These are phyloP conservation scores for Taiozyma sp. DNA, from an alignment of 1,139 yeast species.

Conservation along the genomic window DNA sequence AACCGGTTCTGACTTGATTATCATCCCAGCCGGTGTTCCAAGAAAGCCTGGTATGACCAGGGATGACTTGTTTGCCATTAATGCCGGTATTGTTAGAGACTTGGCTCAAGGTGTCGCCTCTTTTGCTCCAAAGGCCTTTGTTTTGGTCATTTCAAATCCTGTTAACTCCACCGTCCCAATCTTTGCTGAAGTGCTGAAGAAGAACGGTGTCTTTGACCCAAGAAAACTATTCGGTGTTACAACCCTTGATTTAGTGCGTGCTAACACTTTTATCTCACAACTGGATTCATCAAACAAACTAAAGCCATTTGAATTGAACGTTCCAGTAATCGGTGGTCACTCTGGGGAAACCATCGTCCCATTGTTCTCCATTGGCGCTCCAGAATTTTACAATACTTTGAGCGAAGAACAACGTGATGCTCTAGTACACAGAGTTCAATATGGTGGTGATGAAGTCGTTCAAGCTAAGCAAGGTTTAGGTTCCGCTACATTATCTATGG, in stretches of 20 bases:
- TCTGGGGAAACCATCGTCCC: conserved; percentile 95
- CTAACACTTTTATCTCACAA: conserved; percentile 72
- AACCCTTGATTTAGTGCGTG: conserved; percentile 84
- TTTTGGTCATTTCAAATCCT: conserved; percentile 86
- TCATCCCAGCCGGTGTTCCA: conserved; percentile 96
- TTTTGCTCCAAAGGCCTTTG: conserved; percentile 66
- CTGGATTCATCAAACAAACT: conserved; percentile 30
- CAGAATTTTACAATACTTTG: conserved; percentile 46
- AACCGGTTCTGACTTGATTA: conserved; percentile 66
- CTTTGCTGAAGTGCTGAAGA: conserved; percentile 78
- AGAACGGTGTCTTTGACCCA: conserved; percentile 71
- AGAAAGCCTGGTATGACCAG: conserved; percentile 99
- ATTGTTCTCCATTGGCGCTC: conserved; percentile 57
- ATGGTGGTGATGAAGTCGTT: conserved; percentile 97
- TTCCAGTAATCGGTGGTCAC: conserved; percentile 95
- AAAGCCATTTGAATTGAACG: conserved; percentile 53
- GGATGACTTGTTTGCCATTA: conserved; percentile 90
- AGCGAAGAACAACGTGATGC: conserved; percentile 54
- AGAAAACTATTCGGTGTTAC: conserved; percentile 88
- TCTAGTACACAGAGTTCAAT: conserved; percentile 83
- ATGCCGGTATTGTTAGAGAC: conserved; percentile 84
- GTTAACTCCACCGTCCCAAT: conserved; percentile 95
- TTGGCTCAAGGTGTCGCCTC: conserved; percentile 77
- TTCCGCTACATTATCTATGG: conserved; percentile 94
- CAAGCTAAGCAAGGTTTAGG: conserved; percentile 94